phyloP scores from a whole-genome alignment of 2,329 filamentous ascomycete genomes.

The Paecilomyces formosus region DNA sequence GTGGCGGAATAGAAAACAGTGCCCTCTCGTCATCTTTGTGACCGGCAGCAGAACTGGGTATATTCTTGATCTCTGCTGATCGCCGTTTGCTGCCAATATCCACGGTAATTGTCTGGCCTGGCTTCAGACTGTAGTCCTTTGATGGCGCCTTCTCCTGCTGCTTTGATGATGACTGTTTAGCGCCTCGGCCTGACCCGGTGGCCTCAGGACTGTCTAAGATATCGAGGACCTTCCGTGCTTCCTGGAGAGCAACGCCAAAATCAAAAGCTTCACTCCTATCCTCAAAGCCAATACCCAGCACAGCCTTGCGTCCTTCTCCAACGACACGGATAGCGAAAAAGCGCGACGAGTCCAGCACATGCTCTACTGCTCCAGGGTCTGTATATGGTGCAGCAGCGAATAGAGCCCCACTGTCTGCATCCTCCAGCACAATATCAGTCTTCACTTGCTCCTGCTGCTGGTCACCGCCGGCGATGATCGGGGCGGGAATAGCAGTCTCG shows the following conservation, averaged over 20 bases:
- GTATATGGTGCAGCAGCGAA: conserved; percentile 82
- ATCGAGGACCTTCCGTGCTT: conserved; percentile 63
- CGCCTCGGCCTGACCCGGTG: conserved; percentile 4
- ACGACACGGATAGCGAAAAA: conserved; percentile 81
- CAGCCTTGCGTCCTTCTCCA: conserved; percentile 69
- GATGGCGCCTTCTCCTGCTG: conserved; percentile 41
- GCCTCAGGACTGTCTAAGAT: conserved; percentile 41
- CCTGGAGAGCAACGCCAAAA: conserved; percentile 72
- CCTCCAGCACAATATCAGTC: conserved; percentile 72
- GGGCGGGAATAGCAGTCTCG: conserved; percentile 63
- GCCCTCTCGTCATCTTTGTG: conserved; percentile 37
- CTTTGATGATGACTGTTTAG: conserved; percentile 23
- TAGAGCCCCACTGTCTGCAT: conserved; percentile 62
- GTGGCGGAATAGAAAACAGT: conserved; percentile 68
- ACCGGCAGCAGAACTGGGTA: conserved; percentile 1
- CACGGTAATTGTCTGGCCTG: conserved; percentile 81
- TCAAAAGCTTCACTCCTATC: conserved; percentile 81
- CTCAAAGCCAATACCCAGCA: conserved; percentile 79
- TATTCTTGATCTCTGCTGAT: not conserved
- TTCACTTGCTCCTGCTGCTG: conserved; percentile 51
- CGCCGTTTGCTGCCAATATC: conserved; percentile 57
- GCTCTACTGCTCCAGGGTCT: conserved; percentile 58
- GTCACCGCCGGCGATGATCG: conserved; percentile 35
- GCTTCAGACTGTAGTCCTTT: conserved; percentile 77
- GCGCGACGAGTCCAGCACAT: conserved; percentile 68